phyloP scores from a whole-genome alignment of 2,329 filamentous ascomycete genomes.

The Ophiostoma pallidulum region DNA sequence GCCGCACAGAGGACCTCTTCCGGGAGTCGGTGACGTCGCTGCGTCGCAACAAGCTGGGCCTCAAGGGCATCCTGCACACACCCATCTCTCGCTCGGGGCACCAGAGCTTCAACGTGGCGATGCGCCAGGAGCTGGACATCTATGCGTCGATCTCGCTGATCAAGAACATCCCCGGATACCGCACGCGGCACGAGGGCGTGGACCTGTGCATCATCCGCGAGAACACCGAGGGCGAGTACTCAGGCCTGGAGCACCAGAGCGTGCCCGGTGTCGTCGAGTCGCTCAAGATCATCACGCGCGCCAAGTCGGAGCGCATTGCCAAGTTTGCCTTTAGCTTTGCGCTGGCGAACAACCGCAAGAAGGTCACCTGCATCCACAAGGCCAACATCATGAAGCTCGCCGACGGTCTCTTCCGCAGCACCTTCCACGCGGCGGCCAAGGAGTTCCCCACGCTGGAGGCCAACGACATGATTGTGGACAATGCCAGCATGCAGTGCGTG shows the following conservation, averaged over 20 bases:
- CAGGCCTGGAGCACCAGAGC: slow-evolving; percentile 95
- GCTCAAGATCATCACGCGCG: slow-evolving; percentile 98
- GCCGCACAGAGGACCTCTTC: slow-evolving; percentile 91
- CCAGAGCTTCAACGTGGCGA: slow-evolving; percentile 98
- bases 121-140: slow-evolving; percentile 98
- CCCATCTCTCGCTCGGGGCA: slow-evolving; percentile 94
- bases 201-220: slow-evolving; percentile 99
- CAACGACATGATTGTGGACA: slow-evolving; percentile 99
- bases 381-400: slow-evolving; percentile 99
- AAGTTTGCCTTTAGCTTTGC: slow-evolving; percentile 98
- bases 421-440: slow-evolving; percentile 86
- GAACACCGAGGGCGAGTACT: slow-evolving; percentile 99
- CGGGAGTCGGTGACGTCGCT: slow-evolving; percentile 90
- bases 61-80: slow-evolving; percentile 98
- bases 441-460: slow-evolving; percentile 92
- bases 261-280: slow-evolving; percentile 95
- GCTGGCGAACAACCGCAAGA: slow-evolving; percentile 96
- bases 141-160: slow-evolving; percentile 96
- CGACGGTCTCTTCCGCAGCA: slow-evolving; percentile 96
- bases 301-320: slow-evolving; percentile 98
- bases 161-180: slow-evolving; percentile 99
- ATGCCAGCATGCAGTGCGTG: slow-evolving; percentile 98
- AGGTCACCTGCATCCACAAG: slow-evolving; percentile 99
- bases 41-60: slow-evolving; percentile 95
- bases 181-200: slow-evolving; percentile 93